A percentile compares a stretch with the other conserved stretches of the same genome.
Evolutionary conservation across 2,329 filamentous ascomycete species (phyloP).

Genomic region (Epicoccum nigrum): DNA sequence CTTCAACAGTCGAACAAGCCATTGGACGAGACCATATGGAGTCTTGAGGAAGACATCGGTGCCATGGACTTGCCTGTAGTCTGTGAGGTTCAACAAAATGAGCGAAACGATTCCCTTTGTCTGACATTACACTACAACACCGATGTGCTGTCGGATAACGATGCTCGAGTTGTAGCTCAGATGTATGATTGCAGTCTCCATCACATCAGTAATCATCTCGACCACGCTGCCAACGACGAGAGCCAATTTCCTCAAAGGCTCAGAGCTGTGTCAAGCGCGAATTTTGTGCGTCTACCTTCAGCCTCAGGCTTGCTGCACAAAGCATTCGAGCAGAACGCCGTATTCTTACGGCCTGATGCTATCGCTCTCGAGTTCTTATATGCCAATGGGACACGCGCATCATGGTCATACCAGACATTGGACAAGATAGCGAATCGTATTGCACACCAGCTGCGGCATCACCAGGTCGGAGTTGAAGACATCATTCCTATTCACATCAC

Average conservation of each 20-base stretch:
- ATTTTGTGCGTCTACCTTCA: conserved; percentile 17
- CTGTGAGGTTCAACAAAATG: conserved; percentile 71
- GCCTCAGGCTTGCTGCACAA: conserved; percentile 41
- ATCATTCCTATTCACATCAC: conserved; percentile 45
- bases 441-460: conserved; percentile 36
- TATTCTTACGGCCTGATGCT: conserved; percentile 23
- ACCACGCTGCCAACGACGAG: conserved; percentile 30
- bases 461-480: conserved; percentile 36
- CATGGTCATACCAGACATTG: conserved; percentile 43
- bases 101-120: conserved; percentile 58
- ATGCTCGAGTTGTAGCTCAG: conserved; percentile 35
- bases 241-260: conserved; percentile 28
- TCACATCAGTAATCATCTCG: conserved; percentile 31
- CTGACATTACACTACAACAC: conserved; percentile 66
- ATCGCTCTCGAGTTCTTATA: conserved; percentile 50
- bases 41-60: conserved; percentile 57
- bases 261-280: conserved; percentile 33
- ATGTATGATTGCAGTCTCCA: conserved; percentile 37
- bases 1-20: conserved; percentile 67
- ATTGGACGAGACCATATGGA: conserved; percentile 59
- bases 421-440: conserved; percentile 43
- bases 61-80: conserved; percentile 79
- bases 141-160: conserved; percentile 33
- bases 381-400: conserved; percentile 32
- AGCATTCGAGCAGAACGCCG: conserved; percentile 47